Conservation (phyloP, 257 asterid genomes). For the Ballota nigra region DNA sequence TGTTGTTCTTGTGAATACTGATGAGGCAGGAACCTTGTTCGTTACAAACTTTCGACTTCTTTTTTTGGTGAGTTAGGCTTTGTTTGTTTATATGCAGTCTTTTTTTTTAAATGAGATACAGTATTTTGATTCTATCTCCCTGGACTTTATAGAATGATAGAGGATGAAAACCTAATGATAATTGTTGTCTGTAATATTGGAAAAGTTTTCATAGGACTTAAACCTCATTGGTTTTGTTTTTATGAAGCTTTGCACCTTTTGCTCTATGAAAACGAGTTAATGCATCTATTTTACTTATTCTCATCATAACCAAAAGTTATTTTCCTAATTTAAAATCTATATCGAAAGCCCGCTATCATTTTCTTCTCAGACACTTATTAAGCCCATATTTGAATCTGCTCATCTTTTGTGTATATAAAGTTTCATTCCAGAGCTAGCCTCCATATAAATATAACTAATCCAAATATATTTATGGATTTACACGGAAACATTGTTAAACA, state of each 20-base stretch:
- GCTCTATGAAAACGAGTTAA: background rate
- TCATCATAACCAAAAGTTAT: background rate
- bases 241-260: background rate
- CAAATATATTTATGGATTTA: background rate
- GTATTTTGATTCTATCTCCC: background rate
- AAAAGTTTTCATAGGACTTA: background rate
- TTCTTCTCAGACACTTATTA: background rate
- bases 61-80: constrained; percentile 60
- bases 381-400: background rate
- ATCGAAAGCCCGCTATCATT: background rate
- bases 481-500: background rate
- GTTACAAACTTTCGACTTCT: constrained; percentile 94
- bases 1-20: constrained; percentile 93
- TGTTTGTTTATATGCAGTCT: background rate
- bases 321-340: background rate
- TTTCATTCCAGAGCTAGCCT: background rate
- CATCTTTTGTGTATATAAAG: background rate
- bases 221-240: background rate
- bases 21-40: constrained; percentile 86
- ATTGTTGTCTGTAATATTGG: background rate
- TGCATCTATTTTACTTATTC: background rate
- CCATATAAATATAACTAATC: background rate
- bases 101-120: background rate
- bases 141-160: background rate
- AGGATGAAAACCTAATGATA: background rate